These are phyloP conservation scores for Xylaria intraflava DNA, from an alignment of 495 filamentous ascomycete genomes.

Conservation along the genomic window DNA sequence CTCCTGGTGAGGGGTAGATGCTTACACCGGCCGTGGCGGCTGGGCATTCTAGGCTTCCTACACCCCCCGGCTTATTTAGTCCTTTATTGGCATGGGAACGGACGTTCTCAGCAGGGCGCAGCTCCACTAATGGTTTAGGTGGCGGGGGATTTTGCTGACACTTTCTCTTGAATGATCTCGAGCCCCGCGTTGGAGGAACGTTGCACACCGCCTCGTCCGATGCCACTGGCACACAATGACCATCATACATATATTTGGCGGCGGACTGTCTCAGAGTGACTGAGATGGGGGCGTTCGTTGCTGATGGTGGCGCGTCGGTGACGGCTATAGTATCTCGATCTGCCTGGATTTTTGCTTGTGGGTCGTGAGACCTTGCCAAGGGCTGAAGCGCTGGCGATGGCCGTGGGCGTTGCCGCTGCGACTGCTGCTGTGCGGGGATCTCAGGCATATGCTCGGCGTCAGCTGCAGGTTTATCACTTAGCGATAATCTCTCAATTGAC, in stretches of 20 bases:
- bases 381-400: slow-evolving; percentile 19
- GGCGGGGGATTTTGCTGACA: slow-evolving; percentile 2
- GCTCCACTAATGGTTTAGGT: neutral
- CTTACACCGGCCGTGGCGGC: neutral
- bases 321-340: slow-evolving; percentile 3
- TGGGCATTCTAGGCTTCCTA: neutral
- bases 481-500: slow-evolving; percentile 27
- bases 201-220: neutral
- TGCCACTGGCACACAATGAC: neutral
- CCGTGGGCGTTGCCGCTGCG: neutral
- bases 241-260: neutral
- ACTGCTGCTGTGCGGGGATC: slow-evolving; percentile 10
- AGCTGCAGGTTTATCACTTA: slow-evolving; percentile 27
- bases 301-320: neutral
- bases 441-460: slow-evolving; percentile 15
- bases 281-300: neutral
- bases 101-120: neutral
- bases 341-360: slow-evolving; percentile 4
- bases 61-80: neutral
- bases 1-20: neutral
- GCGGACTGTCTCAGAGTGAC: neutral
- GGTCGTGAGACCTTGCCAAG: slow-evolving; percentile 16
- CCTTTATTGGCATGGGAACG: neutral
- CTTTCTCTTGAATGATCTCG: neutral
- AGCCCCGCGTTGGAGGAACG: neutral